Evolutionary conservation across 768 basidiomycete species (phyloP).

Genomic region (Hygrocybe coccinea): DNA sequence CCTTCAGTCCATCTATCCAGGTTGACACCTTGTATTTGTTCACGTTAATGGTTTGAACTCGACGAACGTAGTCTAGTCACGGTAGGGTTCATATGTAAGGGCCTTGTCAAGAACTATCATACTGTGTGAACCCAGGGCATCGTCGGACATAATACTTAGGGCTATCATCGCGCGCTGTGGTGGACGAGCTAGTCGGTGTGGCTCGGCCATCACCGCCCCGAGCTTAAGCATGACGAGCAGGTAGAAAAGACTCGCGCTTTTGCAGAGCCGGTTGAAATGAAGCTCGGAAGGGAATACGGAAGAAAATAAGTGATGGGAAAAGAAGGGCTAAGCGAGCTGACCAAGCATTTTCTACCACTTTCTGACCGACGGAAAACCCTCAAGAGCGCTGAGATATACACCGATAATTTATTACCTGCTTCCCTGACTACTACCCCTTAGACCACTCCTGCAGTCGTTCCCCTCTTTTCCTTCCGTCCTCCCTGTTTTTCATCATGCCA

Average conservation of each 20-base stretch:
- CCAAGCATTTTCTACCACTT: not conserved
- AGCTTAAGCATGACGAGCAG: too few relatives aligned
- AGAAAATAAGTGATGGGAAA: not conserved
- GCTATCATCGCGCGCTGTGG: slow-evolving; percentile 4
- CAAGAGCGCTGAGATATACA: too few relatives aligned
- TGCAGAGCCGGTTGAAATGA: not conserved
- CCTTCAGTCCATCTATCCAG: too few relatives aligned
- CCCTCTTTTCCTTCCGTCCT: slow-evolving; percentile 13
- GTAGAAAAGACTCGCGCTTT: too few relatives aligned
- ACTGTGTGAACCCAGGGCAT: too few relatives aligned
- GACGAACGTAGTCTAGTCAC: too few relatives aligned
- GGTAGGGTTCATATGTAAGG: too few relatives aligned
- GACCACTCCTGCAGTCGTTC: not conserved
- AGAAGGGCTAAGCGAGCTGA: not conserved
- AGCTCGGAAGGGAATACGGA: not conserved
- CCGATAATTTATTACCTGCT: not conserved
- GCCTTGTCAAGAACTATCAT: too few relatives aligned
- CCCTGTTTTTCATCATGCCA: slow-evolving; percentile 22
- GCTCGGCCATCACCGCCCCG: not conserved
- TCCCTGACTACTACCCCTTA: slow-evolving; percentile 11
- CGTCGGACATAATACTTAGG: not conserved
- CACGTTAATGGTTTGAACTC: too few relatives aligned
- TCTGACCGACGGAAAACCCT: not conserved
- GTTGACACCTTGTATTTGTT: too few relatives aligned
- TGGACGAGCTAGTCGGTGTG: slow-evolving; percentile 17